A percentile compares a stretch with the other conserved stretches of the same genome.
Conservation (phyloP, 2,329 filamentous ascomycete species). For the Lasiodiplodia sp. region DNA sequence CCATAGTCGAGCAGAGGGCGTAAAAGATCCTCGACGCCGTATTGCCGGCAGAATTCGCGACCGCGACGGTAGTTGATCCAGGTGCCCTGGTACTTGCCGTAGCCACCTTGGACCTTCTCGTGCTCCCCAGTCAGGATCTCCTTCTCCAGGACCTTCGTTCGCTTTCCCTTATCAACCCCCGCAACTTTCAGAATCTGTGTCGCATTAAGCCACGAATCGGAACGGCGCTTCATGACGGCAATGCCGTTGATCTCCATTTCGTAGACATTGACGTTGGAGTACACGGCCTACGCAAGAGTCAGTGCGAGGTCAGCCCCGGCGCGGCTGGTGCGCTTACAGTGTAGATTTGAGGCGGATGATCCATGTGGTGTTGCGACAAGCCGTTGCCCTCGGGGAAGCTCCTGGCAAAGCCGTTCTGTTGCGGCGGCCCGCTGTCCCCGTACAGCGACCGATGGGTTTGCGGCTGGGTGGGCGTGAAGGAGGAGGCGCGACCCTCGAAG, state of each 20-base stretch:
- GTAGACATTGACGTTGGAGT: slow-evolving; percentile 95
- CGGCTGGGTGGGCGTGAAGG: slow-evolving; percentile 34
- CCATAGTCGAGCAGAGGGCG: slow-evolving; percentile 78
- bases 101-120: slow-evolving; percentile 97
- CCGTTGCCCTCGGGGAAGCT: slow-evolving; percentile 48
- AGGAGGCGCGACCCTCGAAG: slow-evolving; percentile 31
- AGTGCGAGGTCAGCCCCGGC: neutral
- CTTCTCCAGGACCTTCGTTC: slow-evolving; percentile 97
- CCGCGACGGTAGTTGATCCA: slow-evolving; percentile 97
- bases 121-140: slow-evolving; percentile 96
- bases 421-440: slow-evolving; percentile 42
- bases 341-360: slow-evolving; percentile 58
- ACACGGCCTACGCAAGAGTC: slow-evolving; percentile 70
- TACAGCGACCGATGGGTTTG: slow-evolving; percentile 45
- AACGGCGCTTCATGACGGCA: slow-evolving; percentile 93
- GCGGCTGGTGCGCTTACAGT: slow-evolving; percentile 46
- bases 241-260: slow-evolving; percentile 97
- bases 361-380: slow-evolving; percentile 45
- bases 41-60: slow-evolving; percentile 85
- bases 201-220: slow-evolving; percentile 96
- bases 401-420: slow-evolving; percentile 45
- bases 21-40: slow-evolving; percentile 77
- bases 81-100: slow-evolving; percentile 98
- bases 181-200: slow-evolving; percentile 98
- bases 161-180: slow-evolving; percentile 95